Evolutionary conservation across 495 filamentous ascomycete genomes (phyloP).

Genomic region (Margaritispora aquatica): DNA sequence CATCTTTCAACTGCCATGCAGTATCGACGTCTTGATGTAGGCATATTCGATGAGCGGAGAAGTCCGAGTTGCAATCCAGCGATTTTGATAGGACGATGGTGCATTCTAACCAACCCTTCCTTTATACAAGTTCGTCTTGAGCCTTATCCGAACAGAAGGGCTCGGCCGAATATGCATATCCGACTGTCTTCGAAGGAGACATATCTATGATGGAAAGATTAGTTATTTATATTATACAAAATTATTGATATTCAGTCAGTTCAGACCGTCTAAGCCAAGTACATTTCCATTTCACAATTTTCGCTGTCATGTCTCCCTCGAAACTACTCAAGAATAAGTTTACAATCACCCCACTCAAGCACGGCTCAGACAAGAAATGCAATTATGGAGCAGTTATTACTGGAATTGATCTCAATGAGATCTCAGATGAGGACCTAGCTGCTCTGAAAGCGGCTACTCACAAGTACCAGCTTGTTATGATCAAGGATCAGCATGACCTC

Average conservation of each 20-base stretch:
- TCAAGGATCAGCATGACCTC: slow-evolving; percentile 34
- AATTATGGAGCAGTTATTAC: slow-evolving; percentile 26
- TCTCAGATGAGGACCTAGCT: slow-evolving; percentile 30
- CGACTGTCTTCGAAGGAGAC: background rate
- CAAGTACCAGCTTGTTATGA: slow-evolving; percentile 33
- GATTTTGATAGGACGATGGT: background rate
- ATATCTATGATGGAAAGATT: too few relatives aligned
- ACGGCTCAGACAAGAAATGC: slow-evolving; percentile 20
- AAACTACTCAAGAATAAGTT: background rate
- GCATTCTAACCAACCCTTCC: background rate
- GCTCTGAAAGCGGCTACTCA: slow-evolving; percentile 32
- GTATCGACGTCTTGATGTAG: background rate
- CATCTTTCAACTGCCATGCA: background rate
- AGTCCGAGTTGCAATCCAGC: background rate
- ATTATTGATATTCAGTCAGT: background rate
- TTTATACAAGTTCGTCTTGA: background rate
- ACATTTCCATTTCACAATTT: too few relatives aligned
- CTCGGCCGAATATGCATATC: background rate
- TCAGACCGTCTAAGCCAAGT: too few relatives aligned
- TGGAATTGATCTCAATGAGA: slow-evolving; percentile 26
- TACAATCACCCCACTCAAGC: slow-evolving; percentile 6
- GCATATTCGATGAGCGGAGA: background rate
- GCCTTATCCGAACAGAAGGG: background rate
- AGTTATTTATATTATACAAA: too few relatives aligned
- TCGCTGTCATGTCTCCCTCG: slow-evolving; percentile 11